Base-by-base conservation (phyloP, 768 basidiomycete genomes). In the Phaffia tasmanica region DNA sequence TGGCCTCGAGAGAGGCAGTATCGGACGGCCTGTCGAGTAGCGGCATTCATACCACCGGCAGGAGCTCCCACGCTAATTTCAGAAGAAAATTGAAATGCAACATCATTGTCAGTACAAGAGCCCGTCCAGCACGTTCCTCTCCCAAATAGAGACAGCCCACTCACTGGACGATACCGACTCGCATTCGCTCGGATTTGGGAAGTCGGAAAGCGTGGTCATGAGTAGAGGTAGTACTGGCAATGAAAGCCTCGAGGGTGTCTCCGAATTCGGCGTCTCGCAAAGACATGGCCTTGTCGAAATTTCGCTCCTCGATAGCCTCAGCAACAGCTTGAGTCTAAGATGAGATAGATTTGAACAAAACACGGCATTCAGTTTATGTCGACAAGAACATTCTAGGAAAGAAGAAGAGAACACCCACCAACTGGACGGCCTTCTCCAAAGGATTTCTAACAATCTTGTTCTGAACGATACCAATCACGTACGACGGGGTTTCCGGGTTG, bases 41-140 rank as follows among this genome's bases (percentile, higher is more conserved):
- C 95, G 1, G 95, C 93, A 74, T 98, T 98, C 90, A 98, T 97
- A 11, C 95, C 95, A 56, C 94, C 94, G 1, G 95, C 95, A 5
- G 95, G 94, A 0, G 95, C 95, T 60, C 95, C 94, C 73, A 92
- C 85, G 73, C 92, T 94, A 71, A 51, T 42, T 23, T 2, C 35
- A 11, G 35, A 46, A 25, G 27, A 56, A 58, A 16, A 35, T 30
- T n/a, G 51, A 47, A 59, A 23, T 27, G 2, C 30, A 9, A 48
- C 11, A 18, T 15, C 30, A 53, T 23, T 8, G n/a, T 42, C 35
- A n/a, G n/a, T n/a, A n/a, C 35, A 42, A 42, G 35, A n/a, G 27
- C 16, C 21, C 8, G 53, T 27, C 53, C 8, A 8, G 53, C 16
- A n/a, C 16, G 5, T n/a, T 21, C 42, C 66, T 19, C 69, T 51